These are phyloP conservation scores for Talaromyces sp. DNA, from an alignment of 2,329 filamentous ascomycete species.

Conservation along the genomic window DNA sequence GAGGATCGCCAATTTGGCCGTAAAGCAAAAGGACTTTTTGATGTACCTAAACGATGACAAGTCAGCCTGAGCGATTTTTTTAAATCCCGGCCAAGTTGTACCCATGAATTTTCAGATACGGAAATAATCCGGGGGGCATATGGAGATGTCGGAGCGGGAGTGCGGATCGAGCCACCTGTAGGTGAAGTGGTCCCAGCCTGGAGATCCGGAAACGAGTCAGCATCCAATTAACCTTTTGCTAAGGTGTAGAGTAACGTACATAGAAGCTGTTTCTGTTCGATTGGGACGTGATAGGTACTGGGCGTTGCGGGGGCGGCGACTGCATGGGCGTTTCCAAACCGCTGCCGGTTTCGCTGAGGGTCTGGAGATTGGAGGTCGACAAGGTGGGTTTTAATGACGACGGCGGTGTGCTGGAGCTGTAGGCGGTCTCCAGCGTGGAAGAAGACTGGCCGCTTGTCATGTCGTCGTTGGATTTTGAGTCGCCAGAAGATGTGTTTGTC, in stretches of 20 bases:
- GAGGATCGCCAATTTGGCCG: slow-evolving; percentile 72
- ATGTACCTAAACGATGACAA: slow-evolving; percentile 59
- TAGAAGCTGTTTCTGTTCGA: slow-evolving; percentile 40
- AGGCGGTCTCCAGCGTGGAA: slow-evolving; percentile 55
- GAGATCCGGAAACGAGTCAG: neutral
- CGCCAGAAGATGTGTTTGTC: slow-evolving; percentile 43
- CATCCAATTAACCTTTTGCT: neutral
- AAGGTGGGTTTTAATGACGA: slow-evolving; percentile 64
- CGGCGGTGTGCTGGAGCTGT: slow-evolving; percentile 61
- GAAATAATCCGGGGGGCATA: slow-evolving; percentile 78
- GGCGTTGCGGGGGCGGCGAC: slow-evolving; percentile 44
- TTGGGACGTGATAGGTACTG: slow-evolving; percentile 35
- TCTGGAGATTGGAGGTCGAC: slow-evolving; percentile 57
- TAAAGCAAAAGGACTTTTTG: slow-evolving; percentile 82
- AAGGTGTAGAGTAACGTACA: slow-evolving; percentile 24
- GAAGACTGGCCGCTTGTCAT: slow-evolving; percentile 60
- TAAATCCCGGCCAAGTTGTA: slow-evolving; percentile 42
- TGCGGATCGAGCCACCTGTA: slow-evolving; percentile 38
- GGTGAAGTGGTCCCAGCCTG: slow-evolving; percentile 32
- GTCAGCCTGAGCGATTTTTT: neutral
- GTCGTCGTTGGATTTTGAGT: slow-evolving; percentile 50
- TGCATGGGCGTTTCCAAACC: slow-evolving; percentile 19
- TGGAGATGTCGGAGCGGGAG: slow-evolving; percentile 61
- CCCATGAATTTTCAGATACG: slow-evolving; percentile 77
- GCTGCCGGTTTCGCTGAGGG: slow-evolving; percentile 37